Evolutionary conservation across 306 rosid genomes (phyloP).

Genomic region (Delonix regia): DNA sequence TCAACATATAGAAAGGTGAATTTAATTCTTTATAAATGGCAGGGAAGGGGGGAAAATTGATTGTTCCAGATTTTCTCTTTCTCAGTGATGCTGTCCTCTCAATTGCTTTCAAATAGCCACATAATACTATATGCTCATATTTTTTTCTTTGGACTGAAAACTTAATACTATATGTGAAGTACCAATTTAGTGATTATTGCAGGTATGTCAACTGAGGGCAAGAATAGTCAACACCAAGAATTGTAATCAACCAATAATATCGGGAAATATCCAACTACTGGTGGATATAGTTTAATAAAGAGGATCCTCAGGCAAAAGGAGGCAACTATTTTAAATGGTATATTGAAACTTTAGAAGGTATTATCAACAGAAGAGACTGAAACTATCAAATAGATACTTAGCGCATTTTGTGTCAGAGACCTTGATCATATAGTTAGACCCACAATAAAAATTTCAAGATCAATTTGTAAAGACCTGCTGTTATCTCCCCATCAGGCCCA

Average conservation of each 20-base stretch:
- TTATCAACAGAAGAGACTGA: background rate
- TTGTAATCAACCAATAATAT: background rate
- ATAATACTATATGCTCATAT: background rate
- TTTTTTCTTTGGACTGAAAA: no score
- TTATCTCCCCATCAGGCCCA: conserved; percentile 66
- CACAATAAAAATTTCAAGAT: conserved; percentile 1
- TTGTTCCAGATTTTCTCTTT: background rate
- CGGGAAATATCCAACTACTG: background rate
- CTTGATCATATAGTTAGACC: background rate
- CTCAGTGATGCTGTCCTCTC: background rate
- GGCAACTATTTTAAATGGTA: background rate
- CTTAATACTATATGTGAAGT: background rate
- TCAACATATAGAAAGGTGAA: background rate
- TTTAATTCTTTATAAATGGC: background rate
- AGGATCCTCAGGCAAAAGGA: background rate
- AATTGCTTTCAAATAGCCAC: background rate
- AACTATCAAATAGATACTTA: background rate
- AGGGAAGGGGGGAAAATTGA: background rate
- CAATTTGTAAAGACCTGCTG: conserved; percentile 43
- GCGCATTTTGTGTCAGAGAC: background rate
- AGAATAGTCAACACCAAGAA: background rate
- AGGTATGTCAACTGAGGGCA: background rate
- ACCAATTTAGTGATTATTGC: background rate
- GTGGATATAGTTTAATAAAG: background rate
- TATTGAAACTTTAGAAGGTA: background rate